Percentiles rank a stretch among this genome's conserved stretches.
Evolutionary conservation across 257 asterid species (phyloP).

Genomic region (Striga asiatica): DNA sequence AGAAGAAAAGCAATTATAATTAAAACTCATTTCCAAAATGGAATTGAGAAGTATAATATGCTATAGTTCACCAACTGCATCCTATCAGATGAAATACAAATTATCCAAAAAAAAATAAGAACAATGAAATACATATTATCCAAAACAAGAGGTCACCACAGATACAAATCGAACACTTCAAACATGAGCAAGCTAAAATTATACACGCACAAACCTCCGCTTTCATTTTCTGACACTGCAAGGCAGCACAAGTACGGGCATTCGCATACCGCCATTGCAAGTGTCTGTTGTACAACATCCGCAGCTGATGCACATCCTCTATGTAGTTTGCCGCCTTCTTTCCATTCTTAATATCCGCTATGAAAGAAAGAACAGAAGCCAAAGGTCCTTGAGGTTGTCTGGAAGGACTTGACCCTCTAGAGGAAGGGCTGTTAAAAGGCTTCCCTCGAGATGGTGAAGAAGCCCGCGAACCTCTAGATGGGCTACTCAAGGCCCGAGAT

Average conservation of each 20-base stretch:
- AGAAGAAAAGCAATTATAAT: background rate
- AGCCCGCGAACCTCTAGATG: conserved; percentile 39
- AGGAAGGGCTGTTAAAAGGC: conserved; percentile 30
- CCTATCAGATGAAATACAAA: too few species aligned
- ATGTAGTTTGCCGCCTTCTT: conserved; percentile 61
- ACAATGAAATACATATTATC: too few species aligned
- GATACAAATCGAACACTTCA: background rate
- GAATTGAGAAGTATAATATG: too few species aligned
- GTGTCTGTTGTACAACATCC: conserved; percentile 70
- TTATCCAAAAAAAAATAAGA: background rate
- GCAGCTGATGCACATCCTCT: conserved; percentile 78
- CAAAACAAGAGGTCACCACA: background rate
- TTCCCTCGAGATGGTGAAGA: conserved; percentile 54
- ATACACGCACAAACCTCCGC: conserved; percentile 55
- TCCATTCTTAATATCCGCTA: conserved; percentile 62
- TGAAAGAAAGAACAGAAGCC: conserved; percentile 71
- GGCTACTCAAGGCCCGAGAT: conserved; percentile 37
- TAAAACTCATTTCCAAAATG: background rate
- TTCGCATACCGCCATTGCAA: conserved; percentile 84
- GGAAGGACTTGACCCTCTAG: conserved; percentile 72
- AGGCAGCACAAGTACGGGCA: conserved; percentile 45
- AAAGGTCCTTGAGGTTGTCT: conserved; percentile 55
- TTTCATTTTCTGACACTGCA: conserved; percentile 47
- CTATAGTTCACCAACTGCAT: too few species aligned
- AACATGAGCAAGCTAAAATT: conserved; percentile 9